Evolutionary conservation across 768 basidiomycete genomes (phyloP), one percentile per base, ranked within the genome.

Genomic region (Xerocomus potaroensis): DNA sequence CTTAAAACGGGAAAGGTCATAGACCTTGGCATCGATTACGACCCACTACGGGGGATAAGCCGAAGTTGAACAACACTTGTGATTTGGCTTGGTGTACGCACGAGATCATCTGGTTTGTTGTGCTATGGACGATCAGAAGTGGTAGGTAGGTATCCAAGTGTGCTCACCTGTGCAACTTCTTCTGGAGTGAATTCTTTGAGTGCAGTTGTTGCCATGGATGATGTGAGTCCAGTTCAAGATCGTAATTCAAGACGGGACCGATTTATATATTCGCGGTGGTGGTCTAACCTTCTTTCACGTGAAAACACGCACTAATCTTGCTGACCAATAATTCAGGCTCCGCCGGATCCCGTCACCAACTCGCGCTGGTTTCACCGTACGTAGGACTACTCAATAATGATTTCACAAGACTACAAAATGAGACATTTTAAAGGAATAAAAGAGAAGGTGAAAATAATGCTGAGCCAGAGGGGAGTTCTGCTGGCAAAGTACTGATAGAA

Each of bases 21-120:
- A 91, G 24, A 91, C 88, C 63, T 87, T 87, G 45, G 81, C 77
- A 60, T 94, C 91, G 47, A 93, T 77, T 49, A 89, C 77, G 41
- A 93, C 70, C 89, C 91, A 92, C 84, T 88, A 33, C 27, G 34
- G 27, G 37, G 22, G 10, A 29, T 56, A 19, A 58, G 48, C 12
- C 7, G 22, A 6, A 39, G 22, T 12, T 40, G 18, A 15, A 40
- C n/a, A n/a, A n/a, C n/a, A n/a, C n/a, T n/a, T n/a, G n/a, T n/a
- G 18, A 31, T 6, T 21, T 4, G 6, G 15, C 24, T 7, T 11
- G 16, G 30, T 27, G 16, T 2, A 59, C 80, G 47, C 45, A 84
- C 83, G 45, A 93, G 72, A 69, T 93, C 91, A 45, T 80, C 87
- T 19, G 74, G 69, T 54, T 76, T 84, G 66, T 85, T 87, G 69